Conservation (phyloP, 2,329 filamentous ascomycete genomes). For the Mycosphaerella sp. region DNA sequence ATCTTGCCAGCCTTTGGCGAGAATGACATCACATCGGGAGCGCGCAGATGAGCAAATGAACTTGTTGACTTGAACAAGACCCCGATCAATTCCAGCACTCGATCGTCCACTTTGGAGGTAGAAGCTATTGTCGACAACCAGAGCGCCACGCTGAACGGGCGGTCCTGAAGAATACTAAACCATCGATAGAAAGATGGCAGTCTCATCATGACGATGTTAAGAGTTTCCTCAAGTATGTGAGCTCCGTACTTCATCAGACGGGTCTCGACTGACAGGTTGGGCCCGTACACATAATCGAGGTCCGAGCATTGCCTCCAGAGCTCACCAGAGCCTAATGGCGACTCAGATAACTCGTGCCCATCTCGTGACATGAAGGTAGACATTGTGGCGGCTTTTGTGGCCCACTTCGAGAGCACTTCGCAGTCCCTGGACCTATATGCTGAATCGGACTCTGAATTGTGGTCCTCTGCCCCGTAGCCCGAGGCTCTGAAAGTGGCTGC, state of each 20-base stretch:
- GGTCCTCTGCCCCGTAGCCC: slow-evolving; percentile 33
- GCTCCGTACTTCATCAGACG: slow-evolving; percentile 10
- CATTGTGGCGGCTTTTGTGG: slow-evolving; percentile 8
- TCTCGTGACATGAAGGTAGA: background rate
- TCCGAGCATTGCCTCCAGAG: background rate
- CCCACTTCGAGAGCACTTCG: background rate
- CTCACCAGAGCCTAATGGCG: background rate
- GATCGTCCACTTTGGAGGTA: slow-evolving; percentile 35
- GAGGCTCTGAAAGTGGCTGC: slow-evolving; percentile 28
- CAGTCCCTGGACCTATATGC: slow-evolving; percentile 23
- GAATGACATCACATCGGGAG: background rate
- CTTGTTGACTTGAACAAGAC: background rate
- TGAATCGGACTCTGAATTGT: slow-evolving; percentile 22
- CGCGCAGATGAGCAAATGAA: background rate
- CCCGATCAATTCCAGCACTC: slow-evolving; percentile 39
- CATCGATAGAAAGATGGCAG: slow-evolving; percentile 14
- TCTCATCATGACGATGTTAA: slow-evolving; percentile 3
- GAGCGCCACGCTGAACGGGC: slow-evolving; percentile 18
- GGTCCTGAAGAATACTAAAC: slow-evolving; percentile 2
- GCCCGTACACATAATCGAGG: background rate
- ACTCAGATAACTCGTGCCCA: background rate
- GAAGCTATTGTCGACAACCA: slow-evolving; percentile 42
- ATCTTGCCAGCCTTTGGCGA: background rate
- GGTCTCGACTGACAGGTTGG: background rate
- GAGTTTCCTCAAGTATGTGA: slow-evolving; percentile 1